Percentiles rank a stretch among this genome's conserved stretches.
These are phyloP conservation scores for Krasilnikovozyma curviuscula DNA, from an alignment of 768 basidiomycete genomes.

Conservation along the genomic window DNA sequence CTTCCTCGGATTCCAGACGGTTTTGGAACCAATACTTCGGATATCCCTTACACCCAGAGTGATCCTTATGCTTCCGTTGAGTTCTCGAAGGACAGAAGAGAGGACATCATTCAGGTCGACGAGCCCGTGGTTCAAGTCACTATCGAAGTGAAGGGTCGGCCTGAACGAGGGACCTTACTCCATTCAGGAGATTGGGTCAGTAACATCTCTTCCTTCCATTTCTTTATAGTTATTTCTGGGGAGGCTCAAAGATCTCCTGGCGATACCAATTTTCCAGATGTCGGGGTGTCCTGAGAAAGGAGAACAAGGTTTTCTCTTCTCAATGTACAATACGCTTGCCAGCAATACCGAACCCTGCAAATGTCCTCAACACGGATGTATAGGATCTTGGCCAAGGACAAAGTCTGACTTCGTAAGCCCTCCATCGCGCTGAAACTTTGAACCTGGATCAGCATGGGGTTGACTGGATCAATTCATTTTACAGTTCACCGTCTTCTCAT, in stretches of 20 bases:
- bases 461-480: conserved; percentile 29
- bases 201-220: no score
- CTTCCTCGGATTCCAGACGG: neutral
- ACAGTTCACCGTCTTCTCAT: conserved; percentile 14
- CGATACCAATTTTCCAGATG: no score
- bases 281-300: conserved; percentile 65
- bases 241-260: no score
- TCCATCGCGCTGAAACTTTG: neutral
- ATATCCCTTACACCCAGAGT: neutral
- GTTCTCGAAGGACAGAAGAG: conserved; percentile 81
- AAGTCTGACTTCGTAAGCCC: conserved; percentile 44
- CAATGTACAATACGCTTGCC: no score
- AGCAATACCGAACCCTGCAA: no score
- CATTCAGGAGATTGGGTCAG: no score
- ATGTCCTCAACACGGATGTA: no score
- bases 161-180: neutral
- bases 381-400: conserved; percentile 37
- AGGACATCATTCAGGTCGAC: conserved; percentile 80
- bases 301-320: conserved; percentile 5
- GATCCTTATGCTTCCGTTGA: conserved; percentile 89
- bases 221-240: no score
- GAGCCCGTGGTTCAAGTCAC: conserved; percentile 45
- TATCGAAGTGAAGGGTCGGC: conserved; percentile 20
- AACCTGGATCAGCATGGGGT: conserved; percentile 46
- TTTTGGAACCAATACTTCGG: neutral